Conservation (phyloP, 441 rosid genomes). For the Adansonia rubrostipa region DNA sequence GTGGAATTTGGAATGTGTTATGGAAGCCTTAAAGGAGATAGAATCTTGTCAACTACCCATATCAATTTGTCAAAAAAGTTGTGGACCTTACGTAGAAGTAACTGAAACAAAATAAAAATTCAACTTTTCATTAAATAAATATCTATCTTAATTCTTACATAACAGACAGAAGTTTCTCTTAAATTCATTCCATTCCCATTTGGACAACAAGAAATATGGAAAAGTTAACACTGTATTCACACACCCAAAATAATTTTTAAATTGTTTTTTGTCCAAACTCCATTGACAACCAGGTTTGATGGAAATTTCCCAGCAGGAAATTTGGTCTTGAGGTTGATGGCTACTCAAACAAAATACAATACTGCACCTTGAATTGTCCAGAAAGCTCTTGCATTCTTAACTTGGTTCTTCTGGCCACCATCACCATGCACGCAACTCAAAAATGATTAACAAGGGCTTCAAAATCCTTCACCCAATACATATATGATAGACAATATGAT, state of each 20-base stretch:
- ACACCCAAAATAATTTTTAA: background rate
- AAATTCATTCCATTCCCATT: conserved; percentile 12
- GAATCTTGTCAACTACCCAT: conserved; percentile 31
- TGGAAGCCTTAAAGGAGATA: background rate
- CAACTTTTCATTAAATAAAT: conserved; percentile 14
- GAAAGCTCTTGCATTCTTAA: background rate
- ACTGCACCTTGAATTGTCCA: background rate
- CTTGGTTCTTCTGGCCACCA: conserved; percentile 6
- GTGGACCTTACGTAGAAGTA: conserved; percentile 28
- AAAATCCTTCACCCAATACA: background rate
- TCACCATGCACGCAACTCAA: background rate
- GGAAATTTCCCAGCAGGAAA: conserved; percentile 19
- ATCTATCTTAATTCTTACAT: conserved; percentile 11
- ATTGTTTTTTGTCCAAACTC: background rate
- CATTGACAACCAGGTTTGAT: background rate
- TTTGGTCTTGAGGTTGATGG: conserved; percentile 1
- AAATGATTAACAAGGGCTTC: background rate
- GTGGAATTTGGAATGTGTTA: background rate
- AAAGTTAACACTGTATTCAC: background rate
- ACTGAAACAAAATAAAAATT: conserved; percentile 17
- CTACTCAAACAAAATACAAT: background rate
- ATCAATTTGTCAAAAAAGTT: conserved; percentile 36
- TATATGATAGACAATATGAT: background rate
- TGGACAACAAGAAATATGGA: conserved; percentile 9
- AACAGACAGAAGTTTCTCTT: background rate